Base-by-base conservation (phyloP, 1,139 yeast species). In the Geotrichum histeridarum region DNA sequence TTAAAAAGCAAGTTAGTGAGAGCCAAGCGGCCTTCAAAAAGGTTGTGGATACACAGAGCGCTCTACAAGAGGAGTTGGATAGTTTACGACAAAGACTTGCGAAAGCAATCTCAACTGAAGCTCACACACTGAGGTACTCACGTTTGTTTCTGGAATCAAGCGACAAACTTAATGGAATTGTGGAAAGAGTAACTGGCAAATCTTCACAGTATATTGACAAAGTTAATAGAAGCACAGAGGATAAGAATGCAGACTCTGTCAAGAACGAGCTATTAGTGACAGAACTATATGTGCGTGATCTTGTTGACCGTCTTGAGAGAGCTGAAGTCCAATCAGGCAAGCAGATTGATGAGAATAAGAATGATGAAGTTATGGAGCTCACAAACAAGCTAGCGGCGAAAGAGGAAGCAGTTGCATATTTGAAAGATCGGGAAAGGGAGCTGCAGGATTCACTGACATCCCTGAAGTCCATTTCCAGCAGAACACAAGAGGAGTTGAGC, bases 391-490 rank as follows among this genome's bases (percentile, higher is more conserved):
- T 50, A 1, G 48, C 53, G 6, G 48, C 48, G 8, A 50, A 50
- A 31, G 53, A 42, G 15, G 53, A 50, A 31, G 53, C 53, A n/a
- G 53, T 50, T 11, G 36, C 11, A 12, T 50, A 42, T 35, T 42
- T 50, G 8, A 50, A 50, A n/a, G 48, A 31, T n/a, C 36, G 48
- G 6, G 53, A 50, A 42, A 42, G 36, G 27, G 53, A 50, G n/a
- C 48, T 33, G 22, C 42, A 33, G 17, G 17, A 7, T 5, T 8
- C 12, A 14, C 14, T 50, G 9, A n/a, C 39, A 8, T 11, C 12
- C 18, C 12, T 22, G 7, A 42, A 31, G 1, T 12, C 9, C 14
- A 7, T 4, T 30, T 11, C 32, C 14, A 12, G 17, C 4, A 7
- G 7, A 4, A 12, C 30, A 8, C 32, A 33, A 3, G 32, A 32